Conservation (phyloP, 768 basidiomycete genomes). For the Lactifluus volemus region DNA sequence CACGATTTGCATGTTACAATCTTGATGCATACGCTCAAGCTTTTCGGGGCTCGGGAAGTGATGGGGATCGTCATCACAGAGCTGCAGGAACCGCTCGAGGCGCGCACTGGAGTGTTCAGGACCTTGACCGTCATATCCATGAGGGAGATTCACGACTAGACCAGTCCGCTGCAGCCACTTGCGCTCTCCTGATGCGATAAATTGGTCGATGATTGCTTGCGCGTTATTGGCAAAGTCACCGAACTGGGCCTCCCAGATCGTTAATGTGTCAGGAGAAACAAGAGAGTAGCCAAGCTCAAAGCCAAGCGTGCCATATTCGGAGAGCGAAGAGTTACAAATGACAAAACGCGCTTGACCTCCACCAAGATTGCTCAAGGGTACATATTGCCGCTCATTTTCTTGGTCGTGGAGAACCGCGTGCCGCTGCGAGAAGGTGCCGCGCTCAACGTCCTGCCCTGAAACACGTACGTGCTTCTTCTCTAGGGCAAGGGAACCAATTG, state of each 20-base stretch:
- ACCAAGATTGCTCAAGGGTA: constrained; percentile 84
- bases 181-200: constrained; percentile 93
- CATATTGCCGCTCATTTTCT: constrained; percentile 80
- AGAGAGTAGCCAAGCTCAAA: constrained; percentile 99
- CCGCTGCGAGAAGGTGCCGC: constrained; percentile 97
- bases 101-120: constrained; percentile 97
- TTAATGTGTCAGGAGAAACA: constrained; percentile 86
- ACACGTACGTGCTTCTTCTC: constrained; percentile 93
- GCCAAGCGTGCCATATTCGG: constrained; percentile 90
- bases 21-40: constrained; percentile 92
- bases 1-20: constrained; percentile 99
- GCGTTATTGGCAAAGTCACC: constrained; percentile 98
- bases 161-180: constrained; percentile 97
- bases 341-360: constrained; percentile 87
- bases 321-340: constrained; percentile 93
- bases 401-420: constrained; percentile 98
- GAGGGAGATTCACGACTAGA: constrained; percentile 80
- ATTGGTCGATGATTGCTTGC: constrained; percentile 97
- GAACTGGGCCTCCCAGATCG: constrained; percentile 98
- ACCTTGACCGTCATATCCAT: constrained; percentile 97
- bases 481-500: constrained; percentile 86
- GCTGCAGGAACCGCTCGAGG: constrained; percentile 93
- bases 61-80: constrained; percentile 95
- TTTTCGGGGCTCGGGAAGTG: constrained; percentile 83
- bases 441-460: constrained; percentile 97